Conservation (phyloP, 2,329 filamentous ascomycete species). For the Exophiala bonariae region DNA sequence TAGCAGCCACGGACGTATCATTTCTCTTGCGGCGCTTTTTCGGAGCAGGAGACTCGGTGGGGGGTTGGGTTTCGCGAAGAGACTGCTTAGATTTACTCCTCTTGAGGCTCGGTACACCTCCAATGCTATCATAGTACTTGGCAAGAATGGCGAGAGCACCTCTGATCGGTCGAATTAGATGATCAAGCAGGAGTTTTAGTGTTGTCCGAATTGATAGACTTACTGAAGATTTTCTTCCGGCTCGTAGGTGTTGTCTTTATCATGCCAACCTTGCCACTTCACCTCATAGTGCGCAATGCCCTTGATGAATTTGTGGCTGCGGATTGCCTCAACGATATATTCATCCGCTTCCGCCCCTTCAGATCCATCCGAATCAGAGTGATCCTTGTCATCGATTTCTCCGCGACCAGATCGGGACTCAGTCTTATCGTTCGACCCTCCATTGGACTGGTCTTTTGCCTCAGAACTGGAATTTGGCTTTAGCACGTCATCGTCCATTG, state of each 20-base stretch:
- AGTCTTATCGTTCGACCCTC: constrained; percentile 29
- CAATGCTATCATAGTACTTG: constrained; percentile 43
- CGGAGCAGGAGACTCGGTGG: constrained; percentile 18
- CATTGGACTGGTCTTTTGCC: constrained; percentile 19
- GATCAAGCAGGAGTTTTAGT: no score
- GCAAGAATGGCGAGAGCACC: constrained; percentile 39
- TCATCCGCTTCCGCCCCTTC: constrained; percentile 12
- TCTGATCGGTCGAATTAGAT: constrained; percentile 10
- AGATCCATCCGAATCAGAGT: constrained; percentile 9
- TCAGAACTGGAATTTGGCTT: constrained; percentile 12
- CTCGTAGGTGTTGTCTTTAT: constrained; percentile 46
- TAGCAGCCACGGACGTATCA: constrained; percentile 24
- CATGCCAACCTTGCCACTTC: constrained; percentile 50
- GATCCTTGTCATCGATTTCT: constrained; percentile 37
- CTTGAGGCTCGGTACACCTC: constrained; percentile 38
- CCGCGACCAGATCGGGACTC: constrained; percentile 40
- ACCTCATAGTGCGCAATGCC: constrained; percentile 37
- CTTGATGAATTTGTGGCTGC: constrained; percentile 5
- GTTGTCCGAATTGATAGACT: no score
- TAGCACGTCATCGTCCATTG: neutral
- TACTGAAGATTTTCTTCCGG: constrained; percentile 48
- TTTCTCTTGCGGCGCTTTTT: constrained; percentile 23
- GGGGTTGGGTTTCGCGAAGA: constrained; percentile 28
- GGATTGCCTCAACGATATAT: constrained; percentile 13
- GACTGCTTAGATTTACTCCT: constrained; percentile 27